Base-by-base conservation (phyloP, 2,329 filamentous ascomycete genomes). In the Hypoxylon rubiginosum region DNA sequence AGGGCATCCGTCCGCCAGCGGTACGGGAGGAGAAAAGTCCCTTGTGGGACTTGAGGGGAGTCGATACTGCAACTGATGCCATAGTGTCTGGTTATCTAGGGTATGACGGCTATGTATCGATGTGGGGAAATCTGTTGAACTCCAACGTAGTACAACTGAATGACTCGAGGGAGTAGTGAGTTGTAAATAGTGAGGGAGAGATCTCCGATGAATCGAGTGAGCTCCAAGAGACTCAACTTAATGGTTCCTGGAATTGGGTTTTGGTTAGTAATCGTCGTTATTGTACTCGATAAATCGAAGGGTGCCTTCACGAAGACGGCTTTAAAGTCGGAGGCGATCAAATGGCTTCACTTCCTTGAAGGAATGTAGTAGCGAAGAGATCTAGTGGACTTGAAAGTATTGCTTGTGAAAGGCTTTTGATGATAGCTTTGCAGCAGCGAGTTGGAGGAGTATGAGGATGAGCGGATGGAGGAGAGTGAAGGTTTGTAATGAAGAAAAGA, bases 1-100 rank as follows among this genome's bases (percentile, higher is more conserved):
- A 84, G 74, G 96, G 94, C 86, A 97, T 94, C 68, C 96, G 93
- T 79, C 94, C 94, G 82, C 95, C 94, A 80, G 94, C 96, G 79
- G 94, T 96, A 79, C 94, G 94, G 73, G 92, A 89, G 73, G 91
- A 94, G 85, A 98, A 97, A 76, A 97, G 88, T 65, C 94, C 93
- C 82, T 92, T 90, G 81, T 97, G 95, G 86, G 92, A 96, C 87
- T 97, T 98, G 79, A 96, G 86, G 66, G 96, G 96, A 67, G 96
- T 98, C 76, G 93, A 92, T 81, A 97, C 89, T 78, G 88, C 84
- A 80, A 88, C 83, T 80, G 91, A 92, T 79, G 95, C 93, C 95
- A 98, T 98, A 53, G 55, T 74, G 73, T 70, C 72, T 76, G 50
- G 63, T 71, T 69, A 57, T 68, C 51, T 72, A 70, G 50, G 79